These are phyloP conservation scores for Penicillium griseofulvum DNA, from an alignment of 2,329 filamentous ascomycete genomes.

Conservation along the genomic window DNA sequence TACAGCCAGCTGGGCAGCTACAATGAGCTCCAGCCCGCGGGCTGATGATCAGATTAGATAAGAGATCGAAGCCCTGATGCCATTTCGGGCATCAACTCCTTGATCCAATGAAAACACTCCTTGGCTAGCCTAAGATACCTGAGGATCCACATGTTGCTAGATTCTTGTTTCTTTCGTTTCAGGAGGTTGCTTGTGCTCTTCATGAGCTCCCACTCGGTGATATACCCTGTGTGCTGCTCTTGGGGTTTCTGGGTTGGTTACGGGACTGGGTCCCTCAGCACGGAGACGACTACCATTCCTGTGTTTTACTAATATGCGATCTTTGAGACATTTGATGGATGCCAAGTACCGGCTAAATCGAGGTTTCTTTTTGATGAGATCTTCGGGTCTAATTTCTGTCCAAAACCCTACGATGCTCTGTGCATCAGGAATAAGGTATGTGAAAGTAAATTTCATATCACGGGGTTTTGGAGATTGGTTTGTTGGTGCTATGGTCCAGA, in stretches of 20 bases:
- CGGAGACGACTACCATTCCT: conserved; percentile 47
- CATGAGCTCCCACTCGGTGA: conserved; percentile 9
- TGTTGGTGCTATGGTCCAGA: not conserved
- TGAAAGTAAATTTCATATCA: conserved; percentile 1
- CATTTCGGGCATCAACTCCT: not conserved
- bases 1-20: not conserved
- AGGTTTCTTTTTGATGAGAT: not conserved
- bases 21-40: not conserved
- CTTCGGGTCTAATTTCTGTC: conserved; percentile 11
- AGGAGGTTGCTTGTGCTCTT: conserved; percentile 5
- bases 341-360: conserved; percentile 7
- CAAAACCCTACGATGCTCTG: conserved; percentile 10
- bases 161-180: conserved; percentile 10
- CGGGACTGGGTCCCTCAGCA: conserved; percentile 62
- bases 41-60: conserved; percentile 27
- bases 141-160: conserved; percentile 10
- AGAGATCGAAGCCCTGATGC: not conserved
- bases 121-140: not conserved
- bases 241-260: conserved; percentile 47
- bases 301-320: conserved; percentile 50
- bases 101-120: not conserved
- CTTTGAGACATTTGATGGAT: conserved; percentile 48
- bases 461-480: conserved; percentile 6
- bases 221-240: conserved; percentile 24
- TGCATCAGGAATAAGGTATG: conserved; percentile 13